phyloP scores from a whole-genome alignment of 257 asterid species.

The Solanum sejunctum region DNA sequence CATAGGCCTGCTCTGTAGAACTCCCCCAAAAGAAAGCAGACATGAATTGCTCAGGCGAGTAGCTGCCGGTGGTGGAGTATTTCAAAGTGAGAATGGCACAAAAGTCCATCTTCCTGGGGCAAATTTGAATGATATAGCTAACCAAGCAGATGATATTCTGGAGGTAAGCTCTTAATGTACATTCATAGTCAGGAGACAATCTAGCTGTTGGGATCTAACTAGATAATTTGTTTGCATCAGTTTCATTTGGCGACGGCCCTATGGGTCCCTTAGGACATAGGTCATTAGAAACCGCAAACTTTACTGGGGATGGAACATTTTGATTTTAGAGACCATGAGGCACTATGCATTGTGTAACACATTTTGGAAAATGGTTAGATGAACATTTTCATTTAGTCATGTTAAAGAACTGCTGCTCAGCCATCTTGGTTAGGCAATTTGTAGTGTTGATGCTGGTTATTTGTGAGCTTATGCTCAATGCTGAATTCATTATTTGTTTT shows the following conservation, averaged over 20 bases:
- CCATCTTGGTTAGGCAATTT: not conserved
- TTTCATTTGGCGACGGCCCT: not conserved
- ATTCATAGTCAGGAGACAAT: not conserved
- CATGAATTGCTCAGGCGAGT: slow-evolving; percentile 88
- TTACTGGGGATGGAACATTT: not conserved
- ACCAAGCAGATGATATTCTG: slow-evolving; percentile 95
- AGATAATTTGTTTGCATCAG: not conserved
- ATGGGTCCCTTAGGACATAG: not conserved
- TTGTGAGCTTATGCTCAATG: not conserved
- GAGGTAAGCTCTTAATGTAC: slow-evolving; percentile 39
- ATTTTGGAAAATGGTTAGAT: not conserved
- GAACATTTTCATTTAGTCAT: not conserved
- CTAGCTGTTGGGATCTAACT: not conserved
- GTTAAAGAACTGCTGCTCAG: not conserved
- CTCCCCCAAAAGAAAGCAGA: slow-evolving; percentile 86
- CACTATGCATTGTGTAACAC: not conserved
- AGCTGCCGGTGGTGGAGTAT: slow-evolving; percentile 96
- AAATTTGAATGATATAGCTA: slow-evolving; percentile 82
- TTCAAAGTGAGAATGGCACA: slow-evolving; percentile 61
- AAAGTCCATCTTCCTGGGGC: slow-evolving; percentile 98
- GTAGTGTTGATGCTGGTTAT: not conserved
- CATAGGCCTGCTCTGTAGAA: slow-evolving; percentile 89
- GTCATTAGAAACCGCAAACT: not conserved
- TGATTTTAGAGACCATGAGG: not conserved
- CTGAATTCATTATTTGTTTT: not conserved